Percentiles rank a stretch among this genome's conserved stretches.
These are phyloP conservation scores for Amaranthus tricolor DNA, from an alignment of 179 eudicot species.

Conservation along the genomic window DNA sequence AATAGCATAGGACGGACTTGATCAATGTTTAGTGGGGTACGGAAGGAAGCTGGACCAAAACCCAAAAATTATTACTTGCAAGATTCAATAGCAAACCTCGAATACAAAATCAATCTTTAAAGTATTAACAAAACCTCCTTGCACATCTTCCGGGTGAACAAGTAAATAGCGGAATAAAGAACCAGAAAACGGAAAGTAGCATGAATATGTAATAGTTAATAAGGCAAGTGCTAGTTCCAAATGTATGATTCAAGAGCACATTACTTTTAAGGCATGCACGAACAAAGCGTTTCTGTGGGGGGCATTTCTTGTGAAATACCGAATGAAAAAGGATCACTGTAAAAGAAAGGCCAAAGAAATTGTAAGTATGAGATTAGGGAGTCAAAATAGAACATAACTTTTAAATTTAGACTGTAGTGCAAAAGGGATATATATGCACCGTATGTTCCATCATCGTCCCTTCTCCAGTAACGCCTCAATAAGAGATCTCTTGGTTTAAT, in stretches of 20 bases:
- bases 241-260: conserved; percentile 22
- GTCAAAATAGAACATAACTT: neutral
- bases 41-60: neutral
- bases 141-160: neutral
- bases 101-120: too few species aligned
- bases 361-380: conserved; percentile 1
- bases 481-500: conserved; percentile 46
- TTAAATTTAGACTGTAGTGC: neutral
- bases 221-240: neutral
- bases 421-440: conserved; percentile 23
- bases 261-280: conserved; percentile 56
- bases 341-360: conserved; percentile 8
- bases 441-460: conserved; percentile 53
- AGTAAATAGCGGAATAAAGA: neutral
- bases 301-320: conserved; percentile 50
- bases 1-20: neutral
- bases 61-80: neutral
- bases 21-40: neutral
- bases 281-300: conserved; percentile 35
- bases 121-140: too few species aligned
- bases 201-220: neutral
- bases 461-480: conserved; percentile 48
- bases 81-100: neutral
- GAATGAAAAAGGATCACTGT: conserved; percentile 50
- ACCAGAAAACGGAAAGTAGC: neutral